These are phyloP conservation scores for Alternaria arborescens DNA, from an alignment of 2,329 filamentous ascomycete genomes.

Conservation along the genomic window DNA sequence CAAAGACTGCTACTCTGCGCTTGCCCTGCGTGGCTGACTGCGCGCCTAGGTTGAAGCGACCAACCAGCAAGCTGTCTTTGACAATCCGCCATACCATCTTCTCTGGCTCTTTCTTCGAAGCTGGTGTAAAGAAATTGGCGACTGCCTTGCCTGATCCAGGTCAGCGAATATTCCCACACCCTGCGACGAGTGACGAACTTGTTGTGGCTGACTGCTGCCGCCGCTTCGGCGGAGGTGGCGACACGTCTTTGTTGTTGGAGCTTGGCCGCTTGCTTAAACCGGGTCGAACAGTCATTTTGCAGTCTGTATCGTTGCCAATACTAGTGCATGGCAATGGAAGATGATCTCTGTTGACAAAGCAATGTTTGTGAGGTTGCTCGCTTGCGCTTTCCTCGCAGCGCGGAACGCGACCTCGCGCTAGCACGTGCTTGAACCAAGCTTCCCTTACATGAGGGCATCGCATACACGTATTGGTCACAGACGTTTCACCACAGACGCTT, in stretches of 20 bases:
- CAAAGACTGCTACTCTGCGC: constrained; percentile 50
- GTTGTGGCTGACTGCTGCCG: constrained; percentile 64
- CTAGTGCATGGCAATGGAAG: constrained; percentile 2
- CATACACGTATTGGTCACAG: background rate
- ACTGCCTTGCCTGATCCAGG: constrained; percentile 68
- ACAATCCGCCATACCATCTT: constrained; percentile 73
- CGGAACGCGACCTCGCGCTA: constrained; percentile 41
- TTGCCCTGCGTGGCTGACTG: constrained; percentile 25
- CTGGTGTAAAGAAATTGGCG: constrained; percentile 86
- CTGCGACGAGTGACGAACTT: constrained; percentile 53
- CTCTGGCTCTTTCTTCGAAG: constrained; percentile 83
- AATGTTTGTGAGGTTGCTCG: constrained; percentile 14
- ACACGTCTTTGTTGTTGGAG: constrained; percentile 58
- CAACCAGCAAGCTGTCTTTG: constrained; percentile 77
- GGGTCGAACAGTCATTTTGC: constrained; percentile 32
- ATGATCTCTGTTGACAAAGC: constrained; percentile 8
- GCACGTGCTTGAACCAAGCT: constrained; percentile 37
- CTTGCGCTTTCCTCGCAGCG: constrained; percentile 22
- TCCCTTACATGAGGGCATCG: background rate
- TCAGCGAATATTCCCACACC: constrained; percentile 4
- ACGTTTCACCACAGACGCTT: background rate
- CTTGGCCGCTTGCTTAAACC: constrained; percentile 46
- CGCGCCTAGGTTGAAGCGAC: constrained; percentile 68
- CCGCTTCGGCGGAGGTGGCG: constrained; percentile 66
- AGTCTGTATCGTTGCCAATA: background rate